Percentiles rank a stretch among this genome's conserved stretches.
Conservation (phyloP, 2,329 filamentous ascomycete genomes). For the Alternaria brassicicola region DNA sequence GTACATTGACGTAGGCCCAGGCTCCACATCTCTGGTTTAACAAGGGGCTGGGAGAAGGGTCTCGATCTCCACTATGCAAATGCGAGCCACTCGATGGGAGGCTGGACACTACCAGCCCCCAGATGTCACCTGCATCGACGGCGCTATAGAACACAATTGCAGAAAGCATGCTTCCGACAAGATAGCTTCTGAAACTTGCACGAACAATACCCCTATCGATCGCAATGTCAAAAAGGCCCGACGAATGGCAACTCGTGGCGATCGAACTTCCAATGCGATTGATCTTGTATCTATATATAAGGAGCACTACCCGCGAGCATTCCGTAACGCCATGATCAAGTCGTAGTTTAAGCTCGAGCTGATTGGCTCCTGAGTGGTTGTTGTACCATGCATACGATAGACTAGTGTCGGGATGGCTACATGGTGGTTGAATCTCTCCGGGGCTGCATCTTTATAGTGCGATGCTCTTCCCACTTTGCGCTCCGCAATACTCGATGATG, state of each 20-base stretch:
- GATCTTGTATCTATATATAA: not conserved
- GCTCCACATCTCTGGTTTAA: conserved; percentile 1
- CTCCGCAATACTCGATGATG: not conserved
- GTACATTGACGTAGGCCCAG: conserved; percentile 28
- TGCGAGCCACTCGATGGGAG: not conserved
- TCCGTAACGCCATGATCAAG: not conserved
- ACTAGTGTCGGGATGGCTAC: not conserved
- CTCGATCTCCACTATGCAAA: not conserved
- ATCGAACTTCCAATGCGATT: not conserved
- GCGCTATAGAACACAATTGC: not conserved
- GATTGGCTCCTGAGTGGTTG: not conserved
- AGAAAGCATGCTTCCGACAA: not conserved
- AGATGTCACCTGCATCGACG: not conserved
- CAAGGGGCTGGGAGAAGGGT: conserved; percentile 1
- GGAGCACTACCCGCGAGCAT: not conserved
- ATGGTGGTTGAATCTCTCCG: not conserved
- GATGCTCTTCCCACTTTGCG: not conserved
- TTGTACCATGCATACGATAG: not conserved
- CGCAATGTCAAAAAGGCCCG: not conserved
- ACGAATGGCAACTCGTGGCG: not conserved
- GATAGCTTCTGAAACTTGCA: not conserved
- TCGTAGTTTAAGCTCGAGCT: not conserved
- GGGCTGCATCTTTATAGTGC: not conserved
- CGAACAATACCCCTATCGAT: not conserved
- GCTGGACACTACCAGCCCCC: not conserved